phyloP scores from a whole-genome alignment of 2,329 filamentous ascomycete genomes.

The Xylaria hypoxylon region DNA sequence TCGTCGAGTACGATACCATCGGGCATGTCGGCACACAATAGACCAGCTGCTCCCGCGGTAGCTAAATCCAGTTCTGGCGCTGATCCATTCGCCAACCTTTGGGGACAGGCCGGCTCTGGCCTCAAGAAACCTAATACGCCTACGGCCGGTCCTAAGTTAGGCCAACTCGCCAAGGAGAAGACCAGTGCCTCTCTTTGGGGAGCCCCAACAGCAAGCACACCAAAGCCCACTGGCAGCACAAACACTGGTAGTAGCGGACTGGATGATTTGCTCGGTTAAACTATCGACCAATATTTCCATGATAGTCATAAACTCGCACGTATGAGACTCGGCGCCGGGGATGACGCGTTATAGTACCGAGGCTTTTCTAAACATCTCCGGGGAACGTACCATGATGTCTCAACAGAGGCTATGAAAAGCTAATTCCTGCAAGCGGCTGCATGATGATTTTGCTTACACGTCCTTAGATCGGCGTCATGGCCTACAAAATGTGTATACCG shows the following conservation, averaged over 20 bases:
- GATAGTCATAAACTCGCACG: background rate
- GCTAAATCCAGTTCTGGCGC: constrained; percentile 71
- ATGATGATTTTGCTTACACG: constrained; percentile 51
- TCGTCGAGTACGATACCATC: constrained; percentile 45
- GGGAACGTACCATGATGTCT: constrained; percentile 39
- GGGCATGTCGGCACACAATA: constrained; percentile 60
- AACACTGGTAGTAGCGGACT: constrained; percentile 47
- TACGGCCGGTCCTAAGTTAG: constrained; percentile 80
- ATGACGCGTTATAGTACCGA: constrained; percentile 20
- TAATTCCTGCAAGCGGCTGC: constrained; percentile 32
- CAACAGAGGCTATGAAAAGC: constrained; percentile 41
- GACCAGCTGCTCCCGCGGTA: constrained; percentile 57
- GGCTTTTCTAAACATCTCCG: constrained; percentile 11
- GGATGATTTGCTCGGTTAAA: constrained; percentile 50
- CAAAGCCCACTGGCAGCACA: constrained; percentile 43
- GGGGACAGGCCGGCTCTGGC: constrained; percentile 78
- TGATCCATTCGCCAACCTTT: constrained; percentile 91
- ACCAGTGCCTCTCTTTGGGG: constrained; percentile 96
- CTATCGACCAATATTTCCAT: background rate
- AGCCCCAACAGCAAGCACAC: constrained; percentile 62
- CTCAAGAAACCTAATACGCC: constrained; percentile 78
- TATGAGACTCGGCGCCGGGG: background rate
- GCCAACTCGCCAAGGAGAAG: constrained; percentile 98
- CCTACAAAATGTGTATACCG: constrained; percentile 53
- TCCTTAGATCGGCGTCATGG: constrained; percentile 58